phyloP scores from a whole-genome alignment of 2,329 filamentous ascomycete species.

The Cryphonectria parasitica region DNA sequence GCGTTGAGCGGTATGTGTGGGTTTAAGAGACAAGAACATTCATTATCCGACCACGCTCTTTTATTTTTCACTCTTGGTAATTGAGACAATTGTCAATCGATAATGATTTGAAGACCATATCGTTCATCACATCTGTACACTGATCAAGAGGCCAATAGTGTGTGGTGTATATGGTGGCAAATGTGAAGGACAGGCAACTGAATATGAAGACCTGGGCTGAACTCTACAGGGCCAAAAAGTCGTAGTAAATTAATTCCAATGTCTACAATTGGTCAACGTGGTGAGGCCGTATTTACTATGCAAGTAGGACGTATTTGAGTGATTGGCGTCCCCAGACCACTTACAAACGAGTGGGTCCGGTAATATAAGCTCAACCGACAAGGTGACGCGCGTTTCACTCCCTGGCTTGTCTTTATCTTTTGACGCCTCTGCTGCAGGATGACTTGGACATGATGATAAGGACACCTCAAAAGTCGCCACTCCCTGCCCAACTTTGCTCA shows the following conservation, averaged over 20 bases:
- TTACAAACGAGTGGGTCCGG: not conserved
- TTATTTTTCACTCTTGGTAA: not conserved
- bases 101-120: not conserved
- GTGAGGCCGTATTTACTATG: not conserved
- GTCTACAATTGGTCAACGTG: not conserved
- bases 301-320: not conserved
- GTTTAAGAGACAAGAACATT: not conserved
- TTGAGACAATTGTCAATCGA: not conserved
- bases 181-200: not conserved
- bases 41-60: not conserved
- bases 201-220: too few species aligned
- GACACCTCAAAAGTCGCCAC: not conserved
- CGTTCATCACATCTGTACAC: not conserved
- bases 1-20: not conserved
- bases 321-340: not conserved
- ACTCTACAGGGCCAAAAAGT: not conserved
- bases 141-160: not conserved
- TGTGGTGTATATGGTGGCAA: not conserved
- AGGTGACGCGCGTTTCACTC: slow-evolving; percentile 1
- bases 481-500: not conserved
- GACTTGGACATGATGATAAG: not conserved
- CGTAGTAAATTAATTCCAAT: not conserved
- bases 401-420: not conserved
- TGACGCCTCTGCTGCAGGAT: not conserved
- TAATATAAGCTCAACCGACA: not conserved